These are phyloP conservation scores for Penicillium sp. DNA, from an alignment of 2,329 filamentous ascomycete genomes.

Conservation along the genomic window DNA sequence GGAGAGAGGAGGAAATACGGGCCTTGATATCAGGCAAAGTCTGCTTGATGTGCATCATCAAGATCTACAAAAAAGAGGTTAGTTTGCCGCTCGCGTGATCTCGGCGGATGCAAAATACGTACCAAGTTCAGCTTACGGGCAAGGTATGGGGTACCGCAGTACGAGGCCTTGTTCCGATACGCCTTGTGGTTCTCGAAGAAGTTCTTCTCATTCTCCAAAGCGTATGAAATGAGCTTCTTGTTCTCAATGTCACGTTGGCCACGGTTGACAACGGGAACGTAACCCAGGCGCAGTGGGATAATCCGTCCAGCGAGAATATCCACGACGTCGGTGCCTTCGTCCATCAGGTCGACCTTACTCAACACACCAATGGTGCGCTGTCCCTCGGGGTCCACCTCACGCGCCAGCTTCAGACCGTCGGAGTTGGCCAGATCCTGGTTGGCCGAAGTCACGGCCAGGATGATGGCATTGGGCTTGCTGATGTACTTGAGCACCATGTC, in stretches of 20 bases:
- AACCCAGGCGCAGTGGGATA: constrained; percentile 90
- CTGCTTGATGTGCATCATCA: constrained; percentile 99
- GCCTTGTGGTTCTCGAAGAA: constrained; percentile 99
- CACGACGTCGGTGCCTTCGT: constrained; percentile 95
- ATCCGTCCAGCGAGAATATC: constrained; percentile 97
- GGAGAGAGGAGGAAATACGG: constrained; percentile 86
- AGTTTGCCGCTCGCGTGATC: constrained; percentile 20
- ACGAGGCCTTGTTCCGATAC: constrained; percentile 96
- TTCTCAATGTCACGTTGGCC: constrained; percentile 98
- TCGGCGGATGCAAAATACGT: constrained; percentile 17
- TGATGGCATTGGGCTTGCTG: constrained; percentile 96
- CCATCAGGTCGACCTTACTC: constrained; percentile 99
- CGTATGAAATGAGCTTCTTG: constrained; percentile 88
- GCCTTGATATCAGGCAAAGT: constrained; percentile 98
- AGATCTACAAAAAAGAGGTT: constrained; percentile 55
- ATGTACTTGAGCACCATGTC: constrained; percentile 99
- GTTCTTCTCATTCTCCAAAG: constrained; percentile 88
- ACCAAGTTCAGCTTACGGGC: constrained; percentile 92
- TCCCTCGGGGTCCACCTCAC: constrained; percentile 95
- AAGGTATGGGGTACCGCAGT: constrained; percentile 96
- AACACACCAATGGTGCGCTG: constrained; percentile 97
- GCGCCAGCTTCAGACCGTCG: constrained; percentile 90
- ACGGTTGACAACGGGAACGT: constrained; percentile 96
- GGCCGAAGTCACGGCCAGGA: constrained; percentile 91
- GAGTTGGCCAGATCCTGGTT: constrained; percentile 99